Base-by-base conservation (phyloP, 2,329 filamentous ascomycete species). In the Aspergillus luchuensis region DNA sequence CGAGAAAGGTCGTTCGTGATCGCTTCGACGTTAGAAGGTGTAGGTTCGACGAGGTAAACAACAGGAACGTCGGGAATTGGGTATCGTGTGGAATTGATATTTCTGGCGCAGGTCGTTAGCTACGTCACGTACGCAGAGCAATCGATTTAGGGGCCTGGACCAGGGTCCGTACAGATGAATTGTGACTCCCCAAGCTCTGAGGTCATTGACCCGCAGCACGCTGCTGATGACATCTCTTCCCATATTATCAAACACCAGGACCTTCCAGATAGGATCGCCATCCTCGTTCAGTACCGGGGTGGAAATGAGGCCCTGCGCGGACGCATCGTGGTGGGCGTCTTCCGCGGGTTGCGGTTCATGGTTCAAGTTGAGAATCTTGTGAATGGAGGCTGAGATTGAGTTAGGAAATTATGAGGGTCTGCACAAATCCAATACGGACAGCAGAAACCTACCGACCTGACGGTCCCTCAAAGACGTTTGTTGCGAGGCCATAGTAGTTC, bases 221-320 rank as follows among this genome's bases (percentile, higher is more conserved):
- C 93, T 97, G 80, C 92, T 97, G 72, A 99, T 97, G 61, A 99
- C 91, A 85, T 98, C 93, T 75, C 93, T 86, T 51, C 94, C 95
- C 69, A 89, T 79, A 68, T 94, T 90, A 77, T 99, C 96, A 74
- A 99, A 98, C 8, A 99, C 92, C 56, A 99, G 82, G 6, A 98
- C 91, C 77, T 98, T 98, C 94, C 94, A 98, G 80, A 97, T 93
- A 0, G 94, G 93, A 71, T 96, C 91, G 64, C 93, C 92, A 69
- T 96, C 89, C 50, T 91, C 85, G 68, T 92, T 92, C 63, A 97
- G 81, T 56, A 97, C 90, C 15, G 91, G 89, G n/a, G 89, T 88
- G 57, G 89, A 84, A 58, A 89, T 80, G 8, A 89, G 78, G 54
- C 87, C 88, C 71, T 88, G 89, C 33, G 77, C 72, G 58, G 85